Base-by-base conservation (phyloP, 1,284 basidiomycete species). In the Rhodotorula sp. region DNA sequence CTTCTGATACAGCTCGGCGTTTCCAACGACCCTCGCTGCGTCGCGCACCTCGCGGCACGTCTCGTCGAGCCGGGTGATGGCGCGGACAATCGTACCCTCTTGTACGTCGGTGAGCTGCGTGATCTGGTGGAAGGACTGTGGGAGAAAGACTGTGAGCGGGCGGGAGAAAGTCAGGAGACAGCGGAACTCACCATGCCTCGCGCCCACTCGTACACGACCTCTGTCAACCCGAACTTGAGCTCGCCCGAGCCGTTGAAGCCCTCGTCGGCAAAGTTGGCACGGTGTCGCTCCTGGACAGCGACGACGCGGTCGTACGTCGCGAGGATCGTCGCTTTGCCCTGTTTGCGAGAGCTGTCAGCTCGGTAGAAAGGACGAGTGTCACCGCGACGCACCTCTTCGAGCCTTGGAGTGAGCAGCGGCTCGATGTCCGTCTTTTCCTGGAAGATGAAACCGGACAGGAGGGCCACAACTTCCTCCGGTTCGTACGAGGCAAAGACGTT, bases 151-250 rank as follows among this genome's bases (percentile, higher is more conserved):
- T 7, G 54, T 49, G 17, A 17, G 48, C 39, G 36, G 29, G 47
- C 30, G n/a, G 22, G 62, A 58, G 27, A 27, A 29, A n/a, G 36
- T 27, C 47, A 3, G 0, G 48, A 29, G 36, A 39, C 36, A 52
- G 54, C 19, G 17, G 47, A 29, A 79, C 86, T 77, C 76, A 94
- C 94, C 90, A 94, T 96, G 64, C 96, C 96, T 79, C 90, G 90
- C 0, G 96, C 94, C 96, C 96, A 99, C 80, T 98, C 94, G 79
- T 98, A 97, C 13, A 98, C 95, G 1, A 97, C 94, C 78, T 96
- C 92, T 19, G 92, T 88, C 34, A 99, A 83, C 2, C 95, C 95
- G 73, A 91, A 90, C 80, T 94, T 95, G 74, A 93, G 86, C n/a
- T 71, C 75, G 71, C 66, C 68, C 22, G 82, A 82, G 59, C 84